Evolutionary conservation across 2,329 filamentous ascomycete species (phyloP), one percentile per base, ranked within the genome.

Genomic region (Hirsutella rhossiliensis): DNA sequence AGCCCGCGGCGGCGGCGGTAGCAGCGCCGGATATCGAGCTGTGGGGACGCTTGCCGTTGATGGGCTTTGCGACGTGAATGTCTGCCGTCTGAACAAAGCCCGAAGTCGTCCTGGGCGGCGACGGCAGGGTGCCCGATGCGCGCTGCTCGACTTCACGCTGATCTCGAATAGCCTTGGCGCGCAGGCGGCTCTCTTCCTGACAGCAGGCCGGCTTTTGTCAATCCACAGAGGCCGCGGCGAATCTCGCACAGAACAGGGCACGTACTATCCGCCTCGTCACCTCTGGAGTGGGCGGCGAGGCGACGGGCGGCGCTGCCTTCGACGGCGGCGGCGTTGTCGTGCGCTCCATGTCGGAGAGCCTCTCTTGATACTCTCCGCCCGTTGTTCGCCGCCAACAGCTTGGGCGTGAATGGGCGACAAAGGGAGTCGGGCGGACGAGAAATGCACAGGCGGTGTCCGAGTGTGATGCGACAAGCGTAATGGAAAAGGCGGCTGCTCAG

Each of bases 111-210:
- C 71, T 67, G 43, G 65, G 66, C 34, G 66, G 61, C 17, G 66
- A 54, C 11, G 67, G 60, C 38, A 61, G 61, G 47, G 54, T 54
- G 49, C 68, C 65, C 41, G 68, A 55, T 47, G 69, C 62, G 56
- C 68, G 69, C 48, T 70, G 63, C 47, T 82, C 78, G 30, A 82
- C 79, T 55, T 88, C 80, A 46, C 76, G 75, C 56, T 83, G 80
- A 52, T 86, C 78, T 46, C 85, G 83, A 17, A 89, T 71, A 3
- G 88, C 89, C 72, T 96, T 97, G 44, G 92, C 87, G 64, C 81
- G 85, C 28, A 96, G 75, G 18, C 90, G 79, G 54, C 82, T 89
- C 61, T 90, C 80, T 77, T 96, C 90, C 85, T 92, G 4, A 3
- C 4, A 19, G 13, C 4, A 6, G 27, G 28, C 12, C 4, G 29